Conservation (phyloP, 352 stramenopile species). For the Pythium myriotylum region DNA sequence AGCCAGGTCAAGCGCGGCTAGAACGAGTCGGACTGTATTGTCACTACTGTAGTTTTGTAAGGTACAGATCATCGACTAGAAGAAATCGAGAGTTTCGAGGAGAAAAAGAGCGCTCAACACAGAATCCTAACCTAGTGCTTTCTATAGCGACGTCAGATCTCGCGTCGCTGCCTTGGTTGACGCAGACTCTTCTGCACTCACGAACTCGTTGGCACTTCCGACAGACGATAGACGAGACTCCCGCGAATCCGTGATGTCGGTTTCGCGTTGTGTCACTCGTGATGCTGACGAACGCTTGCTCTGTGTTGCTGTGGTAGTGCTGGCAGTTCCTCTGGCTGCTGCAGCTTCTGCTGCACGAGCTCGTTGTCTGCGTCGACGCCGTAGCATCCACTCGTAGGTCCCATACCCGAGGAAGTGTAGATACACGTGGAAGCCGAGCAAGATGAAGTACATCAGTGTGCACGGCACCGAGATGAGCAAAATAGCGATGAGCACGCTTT, state of each 20-base stretch:
- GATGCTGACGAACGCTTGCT: constrained; percentile 21
- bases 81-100: constrained; percentile 3
- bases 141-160: constrained; percentile 30
- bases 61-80: constrained; percentile 22
- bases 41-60: constrained; percentile 14
- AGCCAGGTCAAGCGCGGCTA: constrained; percentile 64
- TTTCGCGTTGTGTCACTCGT: constrained; percentile 24
- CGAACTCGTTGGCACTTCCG: constrained; percentile 42
- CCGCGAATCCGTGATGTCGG: constrained; percentile 17
- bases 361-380: constrained; percentile 66
- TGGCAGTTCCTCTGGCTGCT: constrained; percentile 35
- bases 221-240: constrained; percentile 36
- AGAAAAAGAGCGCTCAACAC: neutral
- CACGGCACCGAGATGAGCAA: constrained; percentile 75
- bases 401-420: constrained; percentile 80
- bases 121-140: neutral
- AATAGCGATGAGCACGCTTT: constrained; percentile 51
- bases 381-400: constrained; percentile 90
- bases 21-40: neutral
- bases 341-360: constrained; percentile 47
- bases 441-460: constrained; percentile 85
- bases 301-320: constrained; percentile 8
- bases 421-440: constrained; percentile 82
- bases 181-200: constrained; percentile 22
- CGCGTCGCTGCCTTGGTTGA: constrained; percentile 6